Base-by-base conservation (phyloP, 164 flowering plant species). In the Chimonanthus salicifolius region DNA sequence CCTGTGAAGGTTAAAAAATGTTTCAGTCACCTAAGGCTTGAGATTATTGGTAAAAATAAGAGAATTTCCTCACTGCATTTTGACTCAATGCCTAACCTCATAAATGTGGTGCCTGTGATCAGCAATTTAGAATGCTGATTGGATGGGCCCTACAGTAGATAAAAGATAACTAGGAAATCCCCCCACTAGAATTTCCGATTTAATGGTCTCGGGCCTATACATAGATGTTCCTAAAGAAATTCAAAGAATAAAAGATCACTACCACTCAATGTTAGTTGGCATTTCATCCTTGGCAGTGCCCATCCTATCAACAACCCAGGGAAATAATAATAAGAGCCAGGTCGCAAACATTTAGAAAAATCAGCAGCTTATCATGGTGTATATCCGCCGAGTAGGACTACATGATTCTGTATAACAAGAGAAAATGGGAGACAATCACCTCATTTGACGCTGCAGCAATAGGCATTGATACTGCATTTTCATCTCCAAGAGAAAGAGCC, bases 401-500 rank as follows among this genome's bases (percentile, higher is more conserved):
- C 33, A 33, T 33, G 33, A 33, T 33, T 33, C 33, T 33, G 33
- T 33, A 33, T 33, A 47, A 50, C 21, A 5, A 54, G n/a, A 54
- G 60, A 54, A 5, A 70, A 9, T 47, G 49, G 51, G n/a, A 78
- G 66, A 76, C 51, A 16, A 33, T 66, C n/a, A 91, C 99, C 99
- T 95, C 99, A 79, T 93, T 91, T 58, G 98, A 87, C 11, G 99
- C 98, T 13, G 99, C 99, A 60, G 98, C 93, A 43, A 95, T 86
- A 20, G 99, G 99, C 98, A 93, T 93, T 69, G 99, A 81, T n/a
- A 89, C 88, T 15, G 90, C 89, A 80, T 86, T 87, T 80, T 93
- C 96, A 76, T 95, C 98, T 47, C 99, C 99, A 46, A 95, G 98
- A 48, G 98, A 91, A 78, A 95, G 88, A 80, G 97, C 99, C 86